Conservation (phyloP, 768 basidiomycete species). For the Piloderma croceum region DNA sequence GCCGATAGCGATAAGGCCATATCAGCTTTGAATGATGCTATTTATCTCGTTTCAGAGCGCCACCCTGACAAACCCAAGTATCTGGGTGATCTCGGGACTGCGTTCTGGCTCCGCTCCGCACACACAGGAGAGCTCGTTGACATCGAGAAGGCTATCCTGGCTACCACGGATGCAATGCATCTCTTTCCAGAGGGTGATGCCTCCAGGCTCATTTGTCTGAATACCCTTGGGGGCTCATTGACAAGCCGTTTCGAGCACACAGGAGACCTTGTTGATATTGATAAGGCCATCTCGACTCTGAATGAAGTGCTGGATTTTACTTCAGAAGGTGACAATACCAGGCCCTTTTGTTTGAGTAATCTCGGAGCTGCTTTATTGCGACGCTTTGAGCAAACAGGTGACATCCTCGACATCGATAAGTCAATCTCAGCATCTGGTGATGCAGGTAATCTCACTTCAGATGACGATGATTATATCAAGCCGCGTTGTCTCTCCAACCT, state of each 20-base stretch:
- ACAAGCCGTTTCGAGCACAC: too few species aligned
- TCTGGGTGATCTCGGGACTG: neutral
- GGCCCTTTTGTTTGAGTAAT: slow-evolving; percentile 7
- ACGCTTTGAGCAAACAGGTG: slow-evolving; percentile 6
- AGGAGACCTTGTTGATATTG: too few species aligned
- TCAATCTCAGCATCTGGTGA: slow-evolving; percentile 4
- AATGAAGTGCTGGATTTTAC: too few species aligned
- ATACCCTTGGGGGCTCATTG: too few species aligned
- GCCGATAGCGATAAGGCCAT: slow-evolving; percentile 8
- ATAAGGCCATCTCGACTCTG: too few species aligned
- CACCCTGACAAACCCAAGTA: slow-evolving; percentile 5
- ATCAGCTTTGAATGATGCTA: neutral
- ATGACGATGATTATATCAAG: slow-evolving; percentile 2
- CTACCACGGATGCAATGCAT: too few species aligned
- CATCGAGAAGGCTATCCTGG: too few species aligned
- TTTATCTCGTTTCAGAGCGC: slow-evolving; percentile 1
- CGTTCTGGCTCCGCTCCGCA: too few species aligned
- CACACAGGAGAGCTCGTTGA: too few species aligned
- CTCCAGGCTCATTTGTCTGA: too few species aligned
- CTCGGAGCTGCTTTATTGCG: slow-evolving; percentile 5
- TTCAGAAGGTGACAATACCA: too few species aligned
- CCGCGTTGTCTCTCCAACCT: slow-evolving; percentile 2
- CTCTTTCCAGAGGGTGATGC: too few species aligned
- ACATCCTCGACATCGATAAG: slow-evolving; percentile 4
- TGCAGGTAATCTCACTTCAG: slow-evolving; percentile 3